Base-by-base conservation (phyloP, 805 yeast genomes). In the Candida xiaguanensis region DNA sequence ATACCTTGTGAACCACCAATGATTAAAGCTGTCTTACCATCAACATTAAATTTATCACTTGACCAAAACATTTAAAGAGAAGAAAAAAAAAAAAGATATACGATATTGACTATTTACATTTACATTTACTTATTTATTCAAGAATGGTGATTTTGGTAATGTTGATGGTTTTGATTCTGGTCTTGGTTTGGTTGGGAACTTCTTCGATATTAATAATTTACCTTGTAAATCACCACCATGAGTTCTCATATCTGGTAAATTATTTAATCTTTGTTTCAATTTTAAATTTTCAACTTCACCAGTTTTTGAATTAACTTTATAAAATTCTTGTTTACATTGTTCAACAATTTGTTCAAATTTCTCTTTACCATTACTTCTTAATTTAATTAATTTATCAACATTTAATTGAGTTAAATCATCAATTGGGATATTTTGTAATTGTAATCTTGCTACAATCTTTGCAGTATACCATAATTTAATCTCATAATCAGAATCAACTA, bases 1-100 rank as follows among this genome's bases (percentile, higher is more conserved):
- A 91, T 67, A 0, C 99, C 99, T 54, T 91, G 99, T 0, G 96
- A 88, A 0, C 88, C 98, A 3, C 99, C 99, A 0, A 95, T 77
- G n/a, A 91, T 72, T 13, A 91, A 72, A 2, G 83, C 89, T 1
- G 75, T 56, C 53, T 74, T 75, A 19, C 74, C 74, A 36, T 71
- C 65, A 8, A 75, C 58, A 26, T 53, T 45, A 36, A 67, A 58
- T 24, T 61, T 42, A 3, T 41, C 28, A 12, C 35, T 43, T 11
- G 53, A 50, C 39, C 50, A 58, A 56, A 52, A 52, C 61, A 58
- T 58, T 31, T 18, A 22, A 20, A 18, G 4, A 24, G 15, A 5
- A 15, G 5, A n/a, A 30, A 11, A 20, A 20, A 8, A 28, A 28
- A 11, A 28, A 11, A 28, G 5, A 13, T 15, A 11, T 16, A 28